These are phyloP conservation scores for Podila clonocystis DNA, from an alignment of 192 early-diverging fungal species.

Conservation along the genomic window DNA sequence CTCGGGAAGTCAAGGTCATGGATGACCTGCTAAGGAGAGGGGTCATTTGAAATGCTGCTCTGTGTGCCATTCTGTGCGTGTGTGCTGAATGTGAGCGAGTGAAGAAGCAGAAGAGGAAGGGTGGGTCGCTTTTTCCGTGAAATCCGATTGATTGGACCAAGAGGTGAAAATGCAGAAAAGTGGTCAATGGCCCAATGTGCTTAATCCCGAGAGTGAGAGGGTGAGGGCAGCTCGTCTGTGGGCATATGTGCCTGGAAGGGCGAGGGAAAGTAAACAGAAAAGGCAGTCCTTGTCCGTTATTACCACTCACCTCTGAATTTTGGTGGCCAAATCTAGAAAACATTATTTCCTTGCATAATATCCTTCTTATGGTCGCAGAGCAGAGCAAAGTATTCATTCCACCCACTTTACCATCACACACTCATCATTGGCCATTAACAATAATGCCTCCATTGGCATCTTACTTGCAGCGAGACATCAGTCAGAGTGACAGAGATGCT, in stretches of 20 bases:
- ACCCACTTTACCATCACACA: not conserved
- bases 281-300: not conserved
- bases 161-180: too few relatives aligned
- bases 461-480: not conserved
- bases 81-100: not conserved
- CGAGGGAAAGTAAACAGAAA: not conserved
- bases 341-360: not conserved
- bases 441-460: not conserved
- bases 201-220: not conserved
- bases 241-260: not conserved
- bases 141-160: not conserved
- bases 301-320: not conserved
- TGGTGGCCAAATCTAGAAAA: not conserved
- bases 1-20: conserved; percentile 26
- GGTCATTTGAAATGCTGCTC: conserved; percentile 21
- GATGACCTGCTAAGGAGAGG: conserved; percentile 36
- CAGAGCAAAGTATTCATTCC: not conserved
- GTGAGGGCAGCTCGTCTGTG: not conserved
- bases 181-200: too few relatives aligned
- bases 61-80: conserved; percentile 28
- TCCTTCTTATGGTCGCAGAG: too few relatives aligned
- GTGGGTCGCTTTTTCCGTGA: not conserved
- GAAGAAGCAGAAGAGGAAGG: not conserved
- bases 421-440: not conserved
- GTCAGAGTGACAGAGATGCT: conserved; percentile 9